Conservation (phyloP, 495 filamentous ascomycete species). For the Penicillium lividum region DNA sequence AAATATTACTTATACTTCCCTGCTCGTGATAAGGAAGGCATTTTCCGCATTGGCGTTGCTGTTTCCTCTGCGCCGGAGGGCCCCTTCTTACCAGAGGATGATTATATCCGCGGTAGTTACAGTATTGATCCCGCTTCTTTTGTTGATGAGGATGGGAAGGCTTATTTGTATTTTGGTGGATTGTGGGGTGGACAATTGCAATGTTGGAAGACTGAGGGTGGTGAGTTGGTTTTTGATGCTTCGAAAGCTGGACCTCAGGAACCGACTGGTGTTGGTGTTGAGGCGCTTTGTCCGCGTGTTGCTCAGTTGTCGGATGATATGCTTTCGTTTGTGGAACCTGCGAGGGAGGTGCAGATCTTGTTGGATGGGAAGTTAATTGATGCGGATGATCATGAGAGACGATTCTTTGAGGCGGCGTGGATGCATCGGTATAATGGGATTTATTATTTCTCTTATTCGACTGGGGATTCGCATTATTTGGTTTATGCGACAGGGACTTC, state of each 20-base stretch:
- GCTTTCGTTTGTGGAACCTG: constrained; percentile 52
- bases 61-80: constrained; percentile 45
- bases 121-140: constrained; percentile 54
- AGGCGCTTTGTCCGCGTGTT: constrained; percentile 59
- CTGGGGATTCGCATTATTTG: constrained; percentile 72
- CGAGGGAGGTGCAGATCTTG: constrained; percentile 56
- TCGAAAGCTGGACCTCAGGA: constrained; percentile 51
- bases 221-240: constrained; percentile 45
- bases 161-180: constrained; percentile 55
- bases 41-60: constrained; percentile 64
- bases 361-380: constrained; percentile 53
- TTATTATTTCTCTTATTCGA: constrained; percentile 78
- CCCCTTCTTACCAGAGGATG: constrained; percentile 43
- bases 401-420: constrained; percentile 82
- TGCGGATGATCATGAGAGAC: constrained; percentile 66
- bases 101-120: constrained; percentile 41
- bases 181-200: constrained; percentile 73
- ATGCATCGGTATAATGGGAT: constrained; percentile 63
- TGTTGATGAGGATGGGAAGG: constrained; percentile 49
- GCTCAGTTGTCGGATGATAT: constrained; percentile 64
- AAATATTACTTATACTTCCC: constrained; percentile 55
- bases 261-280: constrained; percentile 46
- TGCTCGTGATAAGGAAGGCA: constrained; percentile 46
- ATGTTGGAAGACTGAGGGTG: constrained; percentile 38
- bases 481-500: constrained; percentile 60